Conservation (phyloP, 2,329 filamentous ascomycete species). For the Elsinoe perseae region DNA sequence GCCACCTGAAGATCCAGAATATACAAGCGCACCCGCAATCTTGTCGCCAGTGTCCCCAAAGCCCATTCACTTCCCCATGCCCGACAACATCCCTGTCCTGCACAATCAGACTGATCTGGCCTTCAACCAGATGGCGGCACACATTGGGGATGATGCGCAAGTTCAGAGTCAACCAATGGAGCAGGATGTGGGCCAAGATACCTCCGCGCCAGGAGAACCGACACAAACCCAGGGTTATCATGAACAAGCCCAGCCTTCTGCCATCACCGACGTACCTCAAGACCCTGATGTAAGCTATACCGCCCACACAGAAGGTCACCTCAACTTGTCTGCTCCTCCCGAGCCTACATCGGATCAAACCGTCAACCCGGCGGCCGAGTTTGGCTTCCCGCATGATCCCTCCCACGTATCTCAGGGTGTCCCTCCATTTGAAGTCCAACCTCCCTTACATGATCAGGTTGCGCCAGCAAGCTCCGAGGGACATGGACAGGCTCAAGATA, state of each 20-base stretch:
- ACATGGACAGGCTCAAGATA: not conserved
- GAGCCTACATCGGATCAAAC: not conserved
- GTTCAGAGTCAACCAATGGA: not conserved
- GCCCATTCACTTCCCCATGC: slow-evolving; percentile 59
- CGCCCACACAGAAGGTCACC: not conserved
- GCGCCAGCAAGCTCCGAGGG: not conserved
- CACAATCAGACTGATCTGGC: slow-evolving; percentile 64
- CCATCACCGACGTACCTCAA: not conserved
- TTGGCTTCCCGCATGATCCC: not conserved
- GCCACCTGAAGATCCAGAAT: slow-evolving; percentile 51
- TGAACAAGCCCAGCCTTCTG: not conserved
- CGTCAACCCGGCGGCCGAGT: not conserved
- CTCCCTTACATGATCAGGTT: slow-evolving; percentile 5
- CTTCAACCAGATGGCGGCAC: slow-evolving; percentile 54
- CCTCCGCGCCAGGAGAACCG: not conserved
- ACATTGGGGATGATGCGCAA: not conserved
- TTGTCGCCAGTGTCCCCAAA: slow-evolving; percentile 64
- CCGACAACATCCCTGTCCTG: slow-evolving; percentile 61
- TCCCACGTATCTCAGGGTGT: not conserved
- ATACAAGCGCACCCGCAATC: slow-evolving; percentile 50
- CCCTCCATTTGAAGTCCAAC: not conserved
- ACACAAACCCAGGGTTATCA: not conserved
- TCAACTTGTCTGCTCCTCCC: not conserved
- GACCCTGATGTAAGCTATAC: not conserved
- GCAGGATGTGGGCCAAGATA: not conserved